A percentile compares a stretch with the other conserved stretches of the same genome.
These are phyloP conservation scores for Tephrocybe rancida DNA, from an alignment of 768 basidiomycete species.

Conservation along the genomic window DNA sequence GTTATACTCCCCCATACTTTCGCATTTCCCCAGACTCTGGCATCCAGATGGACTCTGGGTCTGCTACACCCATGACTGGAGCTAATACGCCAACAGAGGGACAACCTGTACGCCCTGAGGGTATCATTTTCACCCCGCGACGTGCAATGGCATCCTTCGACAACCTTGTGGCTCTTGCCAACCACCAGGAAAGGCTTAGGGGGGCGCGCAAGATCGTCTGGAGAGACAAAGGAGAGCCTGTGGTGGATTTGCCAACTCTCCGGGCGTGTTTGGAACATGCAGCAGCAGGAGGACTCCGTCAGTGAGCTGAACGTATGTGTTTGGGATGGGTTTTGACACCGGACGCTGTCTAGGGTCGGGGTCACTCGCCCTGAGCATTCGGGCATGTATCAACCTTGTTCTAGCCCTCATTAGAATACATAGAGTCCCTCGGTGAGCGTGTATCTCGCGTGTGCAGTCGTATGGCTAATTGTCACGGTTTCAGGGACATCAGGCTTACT, in stretches of 20 bases:
- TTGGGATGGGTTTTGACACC: neutral
- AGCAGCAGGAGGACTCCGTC: constrained; percentile 68
- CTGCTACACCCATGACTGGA: constrained; percentile 11
- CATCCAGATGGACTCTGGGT: constrained; percentile 19
- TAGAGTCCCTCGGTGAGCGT: constrained; percentile 60
- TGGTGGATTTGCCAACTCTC: constrained; percentile 63
- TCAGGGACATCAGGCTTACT: constrained; percentile 62
- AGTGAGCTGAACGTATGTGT: constrained; percentile 31
- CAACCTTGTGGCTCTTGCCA: constrained; percentile 82
- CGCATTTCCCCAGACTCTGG: neutral
- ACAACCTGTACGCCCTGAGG: constrained; percentile 14
- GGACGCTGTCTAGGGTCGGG: constrained; percentile 64
- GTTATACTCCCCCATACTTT: constrained; percentile 2
- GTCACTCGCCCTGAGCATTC: constrained; percentile 76
- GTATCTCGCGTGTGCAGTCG: neutral
- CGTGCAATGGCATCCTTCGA: constrained; percentile 77
- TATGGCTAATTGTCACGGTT: neutral
- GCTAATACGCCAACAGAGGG: constrained; percentile 13
- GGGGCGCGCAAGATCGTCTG: constrained; percentile 82
- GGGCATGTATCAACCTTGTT: constrained; percentile 83
- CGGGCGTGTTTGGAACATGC: constrained; percentile 75
- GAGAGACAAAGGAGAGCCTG: constrained; percentile 78
- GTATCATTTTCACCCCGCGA: constrained; percentile 52
- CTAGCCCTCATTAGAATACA: constrained; percentile 76
- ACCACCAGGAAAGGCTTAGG: constrained; percentile 74